phyloP scores from a whole-genome alignment of 2,329 filamentous ascomycete genomes.

The Alternaria solani region DNA sequence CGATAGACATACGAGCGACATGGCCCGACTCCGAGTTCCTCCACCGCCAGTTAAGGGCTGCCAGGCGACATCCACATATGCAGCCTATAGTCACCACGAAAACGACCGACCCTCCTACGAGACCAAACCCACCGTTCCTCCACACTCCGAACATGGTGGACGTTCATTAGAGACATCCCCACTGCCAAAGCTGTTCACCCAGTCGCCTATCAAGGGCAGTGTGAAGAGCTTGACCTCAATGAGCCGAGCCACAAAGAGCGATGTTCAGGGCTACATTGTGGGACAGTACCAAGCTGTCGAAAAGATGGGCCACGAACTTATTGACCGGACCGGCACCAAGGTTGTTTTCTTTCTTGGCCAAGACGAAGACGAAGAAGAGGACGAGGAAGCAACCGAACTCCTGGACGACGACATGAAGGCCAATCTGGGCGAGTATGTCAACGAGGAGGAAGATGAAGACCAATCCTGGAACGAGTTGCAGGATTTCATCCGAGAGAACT shows the following conservation, averaged over 20 bases:
- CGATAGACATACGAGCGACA: background rate
- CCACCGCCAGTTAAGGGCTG: background rate
- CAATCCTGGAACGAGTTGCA: background rate
- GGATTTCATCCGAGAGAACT: background rate
- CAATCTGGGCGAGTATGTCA: background rate
- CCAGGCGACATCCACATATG: background rate
- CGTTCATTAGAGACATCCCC: background rate
- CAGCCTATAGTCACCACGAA: background rate
- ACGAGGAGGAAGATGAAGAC: conserved; percentile 2
- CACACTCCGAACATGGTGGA: background rate
- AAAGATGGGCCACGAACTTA: conserved; percentile 10
- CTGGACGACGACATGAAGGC: background rate
- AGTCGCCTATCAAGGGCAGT: background rate
- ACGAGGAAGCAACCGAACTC: background rate
- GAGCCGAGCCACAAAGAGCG: conserved; percentile 1
- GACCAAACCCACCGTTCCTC: background rate
- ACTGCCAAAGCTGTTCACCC: background rate
- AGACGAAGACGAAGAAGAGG: background rate
- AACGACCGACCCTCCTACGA: background rate
- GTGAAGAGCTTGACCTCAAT: conserved; percentile 2
- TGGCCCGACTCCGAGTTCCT: conserved; percentile 6
- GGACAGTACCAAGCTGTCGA: background rate
- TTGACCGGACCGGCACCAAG: conserved; percentile 11
- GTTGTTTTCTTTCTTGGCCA: conserved; percentile 3
- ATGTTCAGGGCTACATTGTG: conserved; percentile 9